These are phyloP conservation scores for Ceratocystis albifundus DNA, from an alignment of 2,329 filamentous ascomycete genomes.

Conservation along the genomic window DNA sequence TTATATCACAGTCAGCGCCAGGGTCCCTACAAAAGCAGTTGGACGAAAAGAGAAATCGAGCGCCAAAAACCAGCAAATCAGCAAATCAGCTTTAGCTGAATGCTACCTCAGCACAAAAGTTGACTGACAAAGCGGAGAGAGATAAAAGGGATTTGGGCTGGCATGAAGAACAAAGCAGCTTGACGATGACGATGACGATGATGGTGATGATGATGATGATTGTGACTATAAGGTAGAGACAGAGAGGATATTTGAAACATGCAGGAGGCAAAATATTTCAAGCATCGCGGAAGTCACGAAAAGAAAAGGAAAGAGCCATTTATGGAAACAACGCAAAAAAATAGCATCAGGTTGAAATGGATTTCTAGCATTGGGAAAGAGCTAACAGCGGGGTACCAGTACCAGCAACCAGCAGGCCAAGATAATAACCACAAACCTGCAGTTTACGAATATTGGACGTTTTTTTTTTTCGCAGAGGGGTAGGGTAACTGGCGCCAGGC, in stretches of 20 bases:
- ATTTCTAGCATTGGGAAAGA: background rate
- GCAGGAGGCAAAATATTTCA: background rate
- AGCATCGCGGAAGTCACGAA: background rate
- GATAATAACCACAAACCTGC: background rate
- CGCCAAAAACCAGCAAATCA: constrained; percentile 3
- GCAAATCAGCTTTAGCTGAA: constrained; percentile 7
- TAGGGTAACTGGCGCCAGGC: background rate
- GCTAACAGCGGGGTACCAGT: constrained; percentile 2
- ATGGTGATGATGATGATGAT: no score
- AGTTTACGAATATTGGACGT: background rate
- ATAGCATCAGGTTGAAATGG: background rate
- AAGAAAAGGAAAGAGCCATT: background rate
- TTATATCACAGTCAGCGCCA: background rate
- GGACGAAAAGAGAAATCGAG: background rate
- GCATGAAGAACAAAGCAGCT: background rate
- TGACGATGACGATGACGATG: no score
- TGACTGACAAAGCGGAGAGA: background rate
- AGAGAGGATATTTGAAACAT: background rate
- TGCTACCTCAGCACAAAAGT: background rate
- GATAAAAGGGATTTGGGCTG: background rate
- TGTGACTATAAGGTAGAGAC: background rate
- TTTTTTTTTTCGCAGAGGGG: background rate
- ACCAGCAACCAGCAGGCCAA: no score
- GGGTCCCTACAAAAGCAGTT: background rate
- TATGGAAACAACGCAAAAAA: background rate